Evolutionary conservation across 768 basidiomycete species (phyloP), one percentile per base, ranked within the genome.

Genomic region (Mycena latifolia): DNA sequence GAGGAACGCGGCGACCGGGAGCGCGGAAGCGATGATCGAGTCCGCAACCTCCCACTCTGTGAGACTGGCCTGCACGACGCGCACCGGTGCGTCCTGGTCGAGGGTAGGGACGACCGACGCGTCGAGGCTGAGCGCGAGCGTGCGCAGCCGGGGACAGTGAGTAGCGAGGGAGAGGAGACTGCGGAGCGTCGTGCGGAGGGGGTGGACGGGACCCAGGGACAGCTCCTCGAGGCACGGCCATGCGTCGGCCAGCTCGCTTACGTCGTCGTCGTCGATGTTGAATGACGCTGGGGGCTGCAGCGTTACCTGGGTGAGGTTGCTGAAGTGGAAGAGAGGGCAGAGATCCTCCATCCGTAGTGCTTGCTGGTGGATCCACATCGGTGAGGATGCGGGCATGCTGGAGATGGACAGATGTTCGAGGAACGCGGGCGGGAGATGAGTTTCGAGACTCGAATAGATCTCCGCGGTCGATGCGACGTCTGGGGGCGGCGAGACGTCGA

Each of bases 101-200:
- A 24, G 14, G 12, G 24, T 22, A 4, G 55, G 46, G 24, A 58
- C 17, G 2, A 20, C 17, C 1, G 31, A 48, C 15, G 56, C 46
- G 10, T 58, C 28, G 17, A 58, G 14, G n/a, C n/a, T n/a, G 31
- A 58, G n/a, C 8, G 18, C 31, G 31, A 58, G 56, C 4, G 11
- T 11, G 11, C 8, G 22, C 17, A 58, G 33, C 7, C 22, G 0
- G 22, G 33, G 24, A 10, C 46, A 58, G 33, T 27, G 5, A 33
- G 25, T 14, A 8, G 56, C 46, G 15, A 58, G 43, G 22, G 4
- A 31, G 14, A 24, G 3, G 24, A 57, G 45, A 12, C 55, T 57
- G 29, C n/a, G 31, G 22, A 47, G 45, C 22, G 56, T 58, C 6
- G 56, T 15, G 18, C 56, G 56, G 15, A 37, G 56, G 17, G 46